These are phyloP conservation scores for Glomus cerebriforme DNA, from an alignment of 192 early-diverging fungal species.

Conservation along the genomic window DNA sequence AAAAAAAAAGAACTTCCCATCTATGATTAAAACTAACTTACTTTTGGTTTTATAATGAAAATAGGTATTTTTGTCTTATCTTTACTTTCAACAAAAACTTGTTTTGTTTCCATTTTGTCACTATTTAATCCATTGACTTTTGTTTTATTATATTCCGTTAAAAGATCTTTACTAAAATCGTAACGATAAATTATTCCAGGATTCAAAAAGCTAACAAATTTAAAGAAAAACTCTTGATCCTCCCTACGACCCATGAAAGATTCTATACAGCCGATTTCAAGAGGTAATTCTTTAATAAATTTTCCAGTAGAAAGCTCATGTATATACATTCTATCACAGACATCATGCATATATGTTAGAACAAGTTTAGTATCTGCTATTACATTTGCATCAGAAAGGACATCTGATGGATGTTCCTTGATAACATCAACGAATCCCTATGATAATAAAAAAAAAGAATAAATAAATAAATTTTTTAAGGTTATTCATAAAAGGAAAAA, in stretches of 20 bases:
- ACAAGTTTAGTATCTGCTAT: constrained; percentile 60
- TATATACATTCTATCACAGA: constrained; percentile 53
- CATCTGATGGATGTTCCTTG: constrained; percentile 52
- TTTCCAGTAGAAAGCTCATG: constrained; percentile 48
- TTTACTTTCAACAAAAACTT: constrained; percentile 67
- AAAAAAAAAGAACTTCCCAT: not conserved
- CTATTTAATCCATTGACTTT: constrained; percentile 54
- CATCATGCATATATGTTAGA: constrained; percentile 63
- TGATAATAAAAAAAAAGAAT: not conserved
- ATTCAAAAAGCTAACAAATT: constrained; percentile 54
- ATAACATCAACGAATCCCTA: constrained; percentile 64
- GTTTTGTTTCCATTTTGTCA: constrained; percentile 56
- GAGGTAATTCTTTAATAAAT: constrained; percentile 39
- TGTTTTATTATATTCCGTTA: constrained; percentile 47
- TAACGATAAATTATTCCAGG: constrained; percentile 64
- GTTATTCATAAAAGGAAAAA: not conserved
- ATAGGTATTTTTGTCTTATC: constrained; percentile 70
- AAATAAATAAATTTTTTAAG: not conserved
- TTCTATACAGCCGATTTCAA: constrained; percentile 58
- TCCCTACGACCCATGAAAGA: constrained; percentile 38
- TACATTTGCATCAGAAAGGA: constrained; percentile 44
- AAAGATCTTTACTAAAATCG: constrained; percentile 45
- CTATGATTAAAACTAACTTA: constrained; percentile 16
- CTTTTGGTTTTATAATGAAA: constrained; percentile 65
- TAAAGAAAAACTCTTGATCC: constrained; percentile 59